phyloP scores from a whole-genome alignment of 345 rosid species.

The Syzygium grande region DNA sequence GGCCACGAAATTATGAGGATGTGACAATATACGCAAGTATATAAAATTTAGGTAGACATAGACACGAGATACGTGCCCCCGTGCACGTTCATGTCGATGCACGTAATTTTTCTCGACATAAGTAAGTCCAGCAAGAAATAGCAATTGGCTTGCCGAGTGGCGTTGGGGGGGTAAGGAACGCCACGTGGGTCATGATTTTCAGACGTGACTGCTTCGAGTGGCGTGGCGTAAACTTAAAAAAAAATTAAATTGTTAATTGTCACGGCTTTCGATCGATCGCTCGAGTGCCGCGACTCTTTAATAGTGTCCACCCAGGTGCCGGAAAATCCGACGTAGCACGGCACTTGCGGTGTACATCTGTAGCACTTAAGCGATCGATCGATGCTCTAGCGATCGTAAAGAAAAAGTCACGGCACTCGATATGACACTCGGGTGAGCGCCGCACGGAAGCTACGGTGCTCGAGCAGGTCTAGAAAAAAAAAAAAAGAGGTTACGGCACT shows the following conservation, averaged over 20 bases:
- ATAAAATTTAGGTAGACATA: background rate
- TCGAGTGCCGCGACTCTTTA: background rate
- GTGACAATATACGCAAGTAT: background rate
- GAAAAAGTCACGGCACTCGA: background rate
- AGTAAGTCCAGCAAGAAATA: background rate
- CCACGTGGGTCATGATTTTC: no score
- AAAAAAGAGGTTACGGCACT: no score
- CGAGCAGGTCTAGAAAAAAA: no score
- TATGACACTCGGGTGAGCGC: background rate
- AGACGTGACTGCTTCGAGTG: no score
- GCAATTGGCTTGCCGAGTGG: background rate
- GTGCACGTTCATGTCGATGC: background rate
- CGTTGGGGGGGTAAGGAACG: no score
- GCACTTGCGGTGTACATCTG: background rate
- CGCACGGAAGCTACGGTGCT: no score
- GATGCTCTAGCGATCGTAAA: background rate
- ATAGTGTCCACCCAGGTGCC: fast-evolving
- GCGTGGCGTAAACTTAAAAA: no score
- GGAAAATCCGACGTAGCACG: background rate
- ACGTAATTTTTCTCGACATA: background rate
- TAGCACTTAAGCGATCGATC: no score
- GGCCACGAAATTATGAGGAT: background rate
- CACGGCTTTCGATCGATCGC: background rate
- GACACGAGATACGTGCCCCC: background rate
- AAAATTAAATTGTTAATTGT: no score